These are phyloP conservation scores for Boletus insuetus DNA, from an alignment of 768 basidiomycete species.

Conservation along the genomic window DNA sequence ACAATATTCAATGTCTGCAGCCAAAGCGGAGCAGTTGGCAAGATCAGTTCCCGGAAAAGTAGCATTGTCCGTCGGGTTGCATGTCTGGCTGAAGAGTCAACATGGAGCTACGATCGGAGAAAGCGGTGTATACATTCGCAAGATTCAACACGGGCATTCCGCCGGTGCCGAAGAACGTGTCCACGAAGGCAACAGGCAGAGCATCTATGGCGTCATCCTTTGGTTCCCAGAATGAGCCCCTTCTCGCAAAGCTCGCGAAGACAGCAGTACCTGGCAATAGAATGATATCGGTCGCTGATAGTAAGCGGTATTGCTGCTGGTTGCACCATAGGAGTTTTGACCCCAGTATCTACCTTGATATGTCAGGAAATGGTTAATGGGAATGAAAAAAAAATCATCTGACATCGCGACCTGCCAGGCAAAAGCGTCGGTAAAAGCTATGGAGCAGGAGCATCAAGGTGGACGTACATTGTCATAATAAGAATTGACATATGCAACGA, in stretches of 20 bases:
- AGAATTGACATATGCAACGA: constrained; percentile 50
- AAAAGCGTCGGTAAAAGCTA: background rate
- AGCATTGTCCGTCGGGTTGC: constrained; percentile 38
- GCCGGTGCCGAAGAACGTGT: constrained; percentile 63
- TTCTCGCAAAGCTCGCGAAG: background rate
- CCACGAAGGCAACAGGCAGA: constrained; percentile 67
- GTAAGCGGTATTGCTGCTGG: constrained; percentile 46
- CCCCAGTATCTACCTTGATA: constrained; percentile 59
- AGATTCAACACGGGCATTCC: constrained; percentile 63
- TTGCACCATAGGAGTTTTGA: constrained; percentile 71
- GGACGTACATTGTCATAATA: constrained; percentile 60
- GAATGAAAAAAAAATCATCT: constrained; percentile 15
- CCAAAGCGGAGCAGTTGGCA: constrained; percentile 38
- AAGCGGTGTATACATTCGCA: constrained; percentile 49
- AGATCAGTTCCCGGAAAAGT: constrained; percentile 44
- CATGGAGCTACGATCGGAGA: background rate
- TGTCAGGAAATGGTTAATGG: background rate
- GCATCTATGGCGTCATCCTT: constrained; percentile 68
- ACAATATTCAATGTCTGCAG: constrained; percentile 42
- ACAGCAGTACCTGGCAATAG: constrained; percentile 54
- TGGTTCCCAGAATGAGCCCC: constrained; percentile 2
- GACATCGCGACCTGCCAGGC: constrained; percentile 53
- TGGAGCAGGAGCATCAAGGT: background rate
- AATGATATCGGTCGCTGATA: constrained; percentile 61
- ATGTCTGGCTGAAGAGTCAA: constrained; percentile 32